Percentiles rank a stretch among this genome's conserved stretches.
Evolutionary conservation across 257 asterid genomes (phyloP).

Genomic region (Primulina huaijiensis): DNA sequence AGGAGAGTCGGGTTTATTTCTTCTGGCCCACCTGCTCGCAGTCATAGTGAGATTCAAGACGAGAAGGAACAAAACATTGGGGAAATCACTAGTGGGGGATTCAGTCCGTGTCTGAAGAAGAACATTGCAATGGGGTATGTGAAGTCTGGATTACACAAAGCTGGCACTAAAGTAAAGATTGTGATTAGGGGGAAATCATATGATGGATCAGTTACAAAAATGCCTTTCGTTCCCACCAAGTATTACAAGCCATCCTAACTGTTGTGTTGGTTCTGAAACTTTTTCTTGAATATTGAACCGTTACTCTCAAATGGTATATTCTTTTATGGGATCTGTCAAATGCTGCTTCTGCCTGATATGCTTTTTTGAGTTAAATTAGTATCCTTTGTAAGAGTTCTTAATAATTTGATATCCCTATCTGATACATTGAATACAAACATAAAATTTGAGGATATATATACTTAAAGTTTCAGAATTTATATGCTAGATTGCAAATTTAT

Average conservation of each 20-base stretch:
- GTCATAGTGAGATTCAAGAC: slow-evolving; percentile 90
- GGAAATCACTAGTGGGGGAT: slow-evolving; percentile 95
- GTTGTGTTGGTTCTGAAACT: slow-evolving; percentile 13
- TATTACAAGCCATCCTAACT: slow-evolving; percentile 70
- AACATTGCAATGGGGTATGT: slow-evolving; percentile 98
- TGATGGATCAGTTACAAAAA: slow-evolving; percentile 78
- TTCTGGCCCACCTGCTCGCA: slow-evolving; percentile 85
- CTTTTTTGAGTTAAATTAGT: background rate
- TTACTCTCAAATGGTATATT: slow-evolving; percentile 20
- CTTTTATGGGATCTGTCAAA: slow-evolving; percentile 22
- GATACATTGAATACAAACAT: background rate
- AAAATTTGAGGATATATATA: no score
- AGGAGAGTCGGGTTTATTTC: slow-evolving; percentile 85
- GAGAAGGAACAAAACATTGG: slow-evolving; percentile 78
- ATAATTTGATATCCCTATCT: background rate
- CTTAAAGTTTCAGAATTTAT: background rate
- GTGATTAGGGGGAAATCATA: slow-evolving; percentile 71
- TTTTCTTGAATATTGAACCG: slow-evolving; percentile 21
- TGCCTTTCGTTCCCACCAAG: slow-evolving; percentile 86
- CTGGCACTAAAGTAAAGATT: slow-evolving; percentile 75
- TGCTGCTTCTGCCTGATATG: slow-evolving; percentile 11
- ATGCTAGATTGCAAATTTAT: background rate
- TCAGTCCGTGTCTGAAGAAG: slow-evolving; percentile 94
- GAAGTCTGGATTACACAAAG: slow-evolving; percentile 81
- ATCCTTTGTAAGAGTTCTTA: background rate